Conservation (phyloP, 1,284 basidiomycete genomes). For the Uromyces viciae-fabae region DNA sequence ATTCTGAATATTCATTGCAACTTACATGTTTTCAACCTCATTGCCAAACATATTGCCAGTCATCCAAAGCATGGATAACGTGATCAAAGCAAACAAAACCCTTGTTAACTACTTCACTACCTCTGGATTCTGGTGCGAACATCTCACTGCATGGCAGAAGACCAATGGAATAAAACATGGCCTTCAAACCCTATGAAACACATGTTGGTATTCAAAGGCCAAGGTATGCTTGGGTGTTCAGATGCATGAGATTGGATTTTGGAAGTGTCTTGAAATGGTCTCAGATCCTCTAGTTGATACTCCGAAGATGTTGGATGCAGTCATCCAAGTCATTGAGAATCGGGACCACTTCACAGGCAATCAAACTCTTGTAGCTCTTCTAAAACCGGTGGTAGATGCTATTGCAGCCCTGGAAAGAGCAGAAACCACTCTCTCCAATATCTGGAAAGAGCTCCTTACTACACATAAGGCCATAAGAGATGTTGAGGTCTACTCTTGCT, state of each 20-base stretch:
- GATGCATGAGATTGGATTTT: background rate
- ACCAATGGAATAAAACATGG: no score
- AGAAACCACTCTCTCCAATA: background rate
- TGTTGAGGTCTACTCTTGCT: background rate
- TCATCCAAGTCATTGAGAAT: background rate
- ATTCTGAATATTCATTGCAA: background rate
- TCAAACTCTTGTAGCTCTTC: background rate
- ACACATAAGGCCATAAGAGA: background rate
- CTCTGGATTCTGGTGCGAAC: no score
- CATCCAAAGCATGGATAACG: no score
- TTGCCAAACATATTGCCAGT: background rate
- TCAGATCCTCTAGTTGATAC: background rate
- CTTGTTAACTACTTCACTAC: no score
- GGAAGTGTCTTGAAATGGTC: background rate
- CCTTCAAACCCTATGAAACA: no score
- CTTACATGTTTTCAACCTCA: background rate
- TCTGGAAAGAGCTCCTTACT: slow-evolving; percentile 5
- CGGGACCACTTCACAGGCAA: slow-evolving; percentile 7
- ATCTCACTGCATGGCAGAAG: no score
- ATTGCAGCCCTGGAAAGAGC: background rate
- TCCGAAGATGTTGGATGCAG: background rate
- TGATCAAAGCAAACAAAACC: no score
- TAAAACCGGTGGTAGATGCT: background rate
- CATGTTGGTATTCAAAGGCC: no score
- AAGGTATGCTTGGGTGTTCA: background rate